phyloP scores from a whole-genome alignment of 1,284 basidiomycete genomes.

The Microbotryum saponariae region DNA sequence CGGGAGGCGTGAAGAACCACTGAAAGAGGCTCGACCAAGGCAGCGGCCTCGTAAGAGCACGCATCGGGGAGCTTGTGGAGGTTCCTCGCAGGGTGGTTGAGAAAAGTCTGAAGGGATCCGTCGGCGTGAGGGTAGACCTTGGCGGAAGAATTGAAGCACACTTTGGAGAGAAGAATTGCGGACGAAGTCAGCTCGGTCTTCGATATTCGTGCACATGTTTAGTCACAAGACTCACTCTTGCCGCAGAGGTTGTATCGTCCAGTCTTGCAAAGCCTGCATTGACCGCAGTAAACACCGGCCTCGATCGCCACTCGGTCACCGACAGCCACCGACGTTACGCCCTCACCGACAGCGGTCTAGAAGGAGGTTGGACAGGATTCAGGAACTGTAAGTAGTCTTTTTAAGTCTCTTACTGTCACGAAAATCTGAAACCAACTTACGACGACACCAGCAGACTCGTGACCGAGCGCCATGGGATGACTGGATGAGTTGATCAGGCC shows the following conservation, averaged over 20 bases:
- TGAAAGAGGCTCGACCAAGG: constrained; percentile 82
- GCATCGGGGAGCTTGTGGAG: constrained; percentile 76
- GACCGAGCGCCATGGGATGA: constrained; percentile 72
- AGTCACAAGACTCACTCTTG: constrained; percentile 27
- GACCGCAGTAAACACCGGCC: constrained; percentile 77
- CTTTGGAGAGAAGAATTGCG: constrained; percentile 37
- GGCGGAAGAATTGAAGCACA: constrained; percentile 83
- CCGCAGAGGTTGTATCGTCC: constrained; percentile 94
- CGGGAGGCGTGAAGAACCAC: constrained; percentile 77
- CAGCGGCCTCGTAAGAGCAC: constrained; percentile 67
- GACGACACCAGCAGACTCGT: constrained; percentile 79
- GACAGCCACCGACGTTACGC: constrained; percentile 57
- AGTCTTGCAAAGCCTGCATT: constrained; percentile 45
- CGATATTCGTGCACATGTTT: not conserved
- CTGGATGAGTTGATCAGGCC: not conserved
- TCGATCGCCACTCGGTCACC: constrained; percentile 92
- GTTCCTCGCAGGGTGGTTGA: constrained; percentile 79
- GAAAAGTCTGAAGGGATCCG: constrained; percentile 75
- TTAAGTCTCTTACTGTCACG: not conserved
- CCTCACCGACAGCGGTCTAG: constrained; percentile 49
- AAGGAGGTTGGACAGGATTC: constrained; percentile 3
- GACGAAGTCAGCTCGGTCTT: not conserved
- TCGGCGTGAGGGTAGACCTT: constrained; percentile 89
- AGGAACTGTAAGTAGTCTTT: no score
- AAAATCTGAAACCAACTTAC: not conserved